Base-by-base conservation (phyloP, 2,329 filamentous ascomycete species). In the Coniella vitis region DNA sequence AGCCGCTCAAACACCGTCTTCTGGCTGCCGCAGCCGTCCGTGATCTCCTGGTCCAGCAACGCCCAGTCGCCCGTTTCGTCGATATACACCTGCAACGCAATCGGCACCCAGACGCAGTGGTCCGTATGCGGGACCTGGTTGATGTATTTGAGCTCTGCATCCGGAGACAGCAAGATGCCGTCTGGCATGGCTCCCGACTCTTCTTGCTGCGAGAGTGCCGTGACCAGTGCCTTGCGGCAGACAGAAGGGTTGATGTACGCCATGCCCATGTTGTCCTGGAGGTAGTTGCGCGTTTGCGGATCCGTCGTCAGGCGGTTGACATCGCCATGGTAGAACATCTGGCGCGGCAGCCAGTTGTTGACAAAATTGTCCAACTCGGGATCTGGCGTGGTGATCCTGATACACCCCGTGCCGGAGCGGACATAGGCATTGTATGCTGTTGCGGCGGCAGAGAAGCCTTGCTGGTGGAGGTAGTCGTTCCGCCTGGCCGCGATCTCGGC, bases 251-350 rank as follows among this genome's bases (percentile, higher is more conserved):
- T 70, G 62, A 79, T 74, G 60, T 71, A 79, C 42, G 69, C 71
- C 76, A 80, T 80, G 48, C 76, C 76, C 76, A 80, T 79, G 60
- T 77, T 78, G 60, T 80, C 76, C 57, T 80, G 76, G 3, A 80
- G 61, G 55, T 78, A 80, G 56, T 80, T 79, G 38, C 76, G 71
- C 7, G 76, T 80, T 58, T 79, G 76, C 17, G 76, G 76, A 57
- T 79, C 76, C 0, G 76, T 79, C 0, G 75, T 78, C 31, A 80
- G 63, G 10, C 76, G 73, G 58, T 80, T 80, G 36, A 78, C 74
- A 54, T 78, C 75, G 45, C 76, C 76, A 56, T 80, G 76, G 60
- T 80, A 79, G 65, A 73, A 79, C 14, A 74, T 67, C 56, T 80
- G 76, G 7, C 76, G 74, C 13, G 76, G 72, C 10, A 79, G 65